Conservation (phyloP, 1,139 yeast genomes). For the Kazachstania sp. region DNA sequence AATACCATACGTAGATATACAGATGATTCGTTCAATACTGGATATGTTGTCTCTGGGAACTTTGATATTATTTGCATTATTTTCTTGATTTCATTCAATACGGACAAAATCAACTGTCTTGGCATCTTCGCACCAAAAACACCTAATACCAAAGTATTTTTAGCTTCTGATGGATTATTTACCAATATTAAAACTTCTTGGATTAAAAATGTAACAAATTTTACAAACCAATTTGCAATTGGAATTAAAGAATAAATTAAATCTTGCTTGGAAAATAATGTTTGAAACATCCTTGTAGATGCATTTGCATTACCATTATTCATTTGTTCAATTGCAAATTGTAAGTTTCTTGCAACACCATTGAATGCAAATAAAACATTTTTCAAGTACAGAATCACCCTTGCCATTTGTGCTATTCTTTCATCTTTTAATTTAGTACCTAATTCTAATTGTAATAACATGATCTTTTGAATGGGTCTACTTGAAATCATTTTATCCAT, state of each 20-base stretch:
- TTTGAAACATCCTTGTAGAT: conserved; percentile 25
- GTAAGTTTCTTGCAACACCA: conserved; percentile 31
- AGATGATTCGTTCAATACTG: conserved; percentile 30
- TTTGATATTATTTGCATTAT: conserved; percentile 26
- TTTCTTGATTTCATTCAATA: conserved; percentile 28
- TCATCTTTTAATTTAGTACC: conserved; percentile 22
- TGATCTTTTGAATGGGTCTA: conserved; percentile 30
- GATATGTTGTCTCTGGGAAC: conserved; percentile 30
- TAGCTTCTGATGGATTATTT: conserved; percentile 18
- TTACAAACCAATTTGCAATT: conserved; percentile 31
- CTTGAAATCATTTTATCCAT: conserved; percentile 31
- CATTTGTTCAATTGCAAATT: conserved; percentile 30
- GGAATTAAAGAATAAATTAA: conserved; percentile 30
- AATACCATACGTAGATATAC: conserved; percentile 25
- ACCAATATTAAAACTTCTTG: conserved; percentile 27
- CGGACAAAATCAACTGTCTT: conserved; percentile 26
- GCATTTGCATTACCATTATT: conserved; percentile 15
- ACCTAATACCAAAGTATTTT: conserved; percentile 25
- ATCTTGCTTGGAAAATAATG: conserved; percentile 31
- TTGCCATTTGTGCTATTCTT: conserved; percentile 28
- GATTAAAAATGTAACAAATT: conserved; percentile 26
- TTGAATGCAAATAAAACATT: conserved; percentile 31
- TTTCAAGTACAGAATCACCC: conserved; percentile 27
- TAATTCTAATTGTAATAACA: conserved; percentile 29
- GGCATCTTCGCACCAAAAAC: conserved; percentile 30